Percentiles rank a stretch among this genome's conserved stretches.
Conservation (phyloP, 2,329 filamentous ascomycete species). For the Albifimbria verrucaria region DNA sequence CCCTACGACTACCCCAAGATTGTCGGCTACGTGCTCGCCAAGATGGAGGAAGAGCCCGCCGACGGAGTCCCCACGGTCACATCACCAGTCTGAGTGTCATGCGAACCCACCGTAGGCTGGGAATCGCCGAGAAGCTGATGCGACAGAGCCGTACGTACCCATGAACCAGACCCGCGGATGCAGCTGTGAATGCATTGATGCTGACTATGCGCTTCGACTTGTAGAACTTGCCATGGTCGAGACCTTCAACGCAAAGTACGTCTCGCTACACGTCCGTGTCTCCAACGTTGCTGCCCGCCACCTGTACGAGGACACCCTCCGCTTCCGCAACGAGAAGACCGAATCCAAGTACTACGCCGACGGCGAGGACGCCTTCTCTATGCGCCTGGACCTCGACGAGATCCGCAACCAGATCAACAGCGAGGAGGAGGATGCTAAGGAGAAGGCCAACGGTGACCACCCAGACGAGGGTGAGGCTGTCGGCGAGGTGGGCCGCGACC, state of each 20-base stretch:
- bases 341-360: conserved; percentile 95
- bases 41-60: conserved; percentile 97
- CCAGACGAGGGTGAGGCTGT: conserved; percentile 68
- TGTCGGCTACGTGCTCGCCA: conserved; percentile 97
- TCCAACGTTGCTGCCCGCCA: conserved; percentile 89
- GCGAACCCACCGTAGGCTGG: conserved; percentile 87
- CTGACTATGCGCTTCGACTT: not conserved
- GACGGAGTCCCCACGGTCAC: conserved; percentile 94
- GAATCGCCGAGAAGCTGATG: conserved; percentile 97
- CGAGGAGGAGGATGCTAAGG: conserved; percentile 34
- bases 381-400: conserved; percentile 78
- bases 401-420: conserved; percentile 49
- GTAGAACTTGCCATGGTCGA: conserved; percentile 94
- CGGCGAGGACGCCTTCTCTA: conserved; percentile 91
- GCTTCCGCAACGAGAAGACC: conserved; percentile 83
- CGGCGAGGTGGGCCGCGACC: conserved; percentile 59
- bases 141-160: conserved; percentile 76
- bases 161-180: not conserved
- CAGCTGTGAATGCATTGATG: not conserved
- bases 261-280: conserved; percentile 92
- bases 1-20: conserved; percentile 93
- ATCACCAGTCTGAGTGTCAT: conserved; percentile 95
- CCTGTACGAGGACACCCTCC: conserved; percentile 88
- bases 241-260: conserved; percentile 85
- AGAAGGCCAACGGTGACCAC: conserved; percentile 31